Evolutionary conservation across 805 yeast species (phyloP).

Genomic region (Saturnispora kantuleensis): DNA sequence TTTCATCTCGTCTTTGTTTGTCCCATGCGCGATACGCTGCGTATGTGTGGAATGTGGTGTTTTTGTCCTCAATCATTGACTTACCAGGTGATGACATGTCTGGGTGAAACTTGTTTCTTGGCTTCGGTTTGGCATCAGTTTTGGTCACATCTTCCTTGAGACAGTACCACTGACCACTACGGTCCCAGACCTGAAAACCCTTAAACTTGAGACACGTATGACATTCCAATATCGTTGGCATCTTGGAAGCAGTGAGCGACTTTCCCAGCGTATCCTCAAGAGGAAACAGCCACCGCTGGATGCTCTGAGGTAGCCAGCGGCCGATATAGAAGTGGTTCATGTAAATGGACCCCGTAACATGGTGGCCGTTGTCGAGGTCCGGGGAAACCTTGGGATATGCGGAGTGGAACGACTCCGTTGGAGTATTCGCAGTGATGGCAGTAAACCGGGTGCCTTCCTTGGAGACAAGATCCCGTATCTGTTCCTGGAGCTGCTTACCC

Average conservation of each 20-base stretch:
- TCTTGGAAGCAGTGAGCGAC: background rate
- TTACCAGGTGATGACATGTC: no score
- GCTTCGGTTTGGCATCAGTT: background rate
- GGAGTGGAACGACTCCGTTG: slow-evolving; percentile 22
- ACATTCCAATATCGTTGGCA: slow-evolving; percentile 8
- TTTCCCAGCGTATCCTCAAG: slow-evolving; percentile 11
- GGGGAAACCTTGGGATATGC: slow-evolving; percentile 27
- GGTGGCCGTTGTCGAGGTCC: slow-evolving; percentile 25
- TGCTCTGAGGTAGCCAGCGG: slow-evolving; percentile 26
- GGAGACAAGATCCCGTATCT: slow-evolving; percentile 15
- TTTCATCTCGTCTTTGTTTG: no score
- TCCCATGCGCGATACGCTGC: no score
- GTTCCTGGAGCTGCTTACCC: no score
- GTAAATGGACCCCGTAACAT: slow-evolving; percentile 20
- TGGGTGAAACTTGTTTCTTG: background rate
- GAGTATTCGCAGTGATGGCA: slow-evolving; percentile 16
- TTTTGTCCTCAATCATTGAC: no score
- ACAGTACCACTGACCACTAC: slow-evolving; percentile 1
- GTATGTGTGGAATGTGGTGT: no score
- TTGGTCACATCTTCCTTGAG: background rate
- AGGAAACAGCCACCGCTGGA: slow-evolving; percentile 22
- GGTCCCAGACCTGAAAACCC: slow-evolving; percentile 1
- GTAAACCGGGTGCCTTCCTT: slow-evolving; percentile 22
- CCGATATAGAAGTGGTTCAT: slow-evolving; percentile 26
- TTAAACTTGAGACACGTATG: background rate